A percentile compares a stretch with the other conserved stretches of the same genome.
Evolutionary conservation across 345 rosid species (phyloP).

Genomic region (Pistacia vera): DNA sequence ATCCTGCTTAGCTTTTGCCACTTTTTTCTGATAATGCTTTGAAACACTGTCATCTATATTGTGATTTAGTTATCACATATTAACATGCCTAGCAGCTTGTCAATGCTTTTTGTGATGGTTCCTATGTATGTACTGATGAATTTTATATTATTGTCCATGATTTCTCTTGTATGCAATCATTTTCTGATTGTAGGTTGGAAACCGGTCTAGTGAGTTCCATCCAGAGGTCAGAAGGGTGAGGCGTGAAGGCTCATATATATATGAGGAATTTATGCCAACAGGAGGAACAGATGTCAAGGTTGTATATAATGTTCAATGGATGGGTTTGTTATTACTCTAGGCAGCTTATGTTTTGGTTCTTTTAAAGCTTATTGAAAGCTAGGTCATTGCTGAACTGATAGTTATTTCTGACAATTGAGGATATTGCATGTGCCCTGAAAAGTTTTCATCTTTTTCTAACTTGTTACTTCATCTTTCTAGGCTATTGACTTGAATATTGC

Average conservation of each 20-base stretch:
- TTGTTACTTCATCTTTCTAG: not conserved
- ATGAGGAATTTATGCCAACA: constrained; percentile 99
- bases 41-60: not conserved
- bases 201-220: constrained; percentile 96
- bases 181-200: constrained; percentile 67
- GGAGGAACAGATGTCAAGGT: constrained; percentile 99
- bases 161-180: not conserved
- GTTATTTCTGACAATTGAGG: not conserved
- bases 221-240: constrained; percentile 99
- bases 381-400: not conserved
- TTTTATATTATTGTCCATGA: not conserved
- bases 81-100: not conserved
- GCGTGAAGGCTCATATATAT: constrained; percentile 97
- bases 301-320: not conserved
- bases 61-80: not conserved
- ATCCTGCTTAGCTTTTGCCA: not conserved
- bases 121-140: not conserved
- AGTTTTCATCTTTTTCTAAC: not conserved
- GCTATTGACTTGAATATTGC: no score
- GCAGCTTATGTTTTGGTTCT: not conserved
- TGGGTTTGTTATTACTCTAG: constrained; percentile 7
- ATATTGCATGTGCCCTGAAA: not conserved
- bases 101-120: not conserved
- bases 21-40: not conserved
- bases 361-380: not conserved